These are phyloP conservation scores for Lagenaria siceraria DNA, from an alignment of 306 rosid genomes.

Conservation along the genomic window DNA sequence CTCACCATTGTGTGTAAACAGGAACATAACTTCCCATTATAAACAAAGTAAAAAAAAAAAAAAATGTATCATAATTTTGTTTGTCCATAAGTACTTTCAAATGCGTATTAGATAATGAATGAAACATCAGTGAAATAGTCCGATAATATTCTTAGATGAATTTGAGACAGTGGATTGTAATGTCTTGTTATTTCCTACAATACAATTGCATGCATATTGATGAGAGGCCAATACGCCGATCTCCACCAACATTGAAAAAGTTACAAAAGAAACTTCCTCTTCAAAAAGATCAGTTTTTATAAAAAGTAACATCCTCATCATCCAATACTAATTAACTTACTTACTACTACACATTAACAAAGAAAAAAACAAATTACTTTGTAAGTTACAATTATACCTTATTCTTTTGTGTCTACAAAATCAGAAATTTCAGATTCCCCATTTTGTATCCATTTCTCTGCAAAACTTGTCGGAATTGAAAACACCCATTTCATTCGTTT, in stretches of 20 bases:
- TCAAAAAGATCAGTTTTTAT: background rate
- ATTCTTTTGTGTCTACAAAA: conserved; percentile 2
- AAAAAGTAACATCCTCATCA: background rate
- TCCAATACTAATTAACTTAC: background rate
- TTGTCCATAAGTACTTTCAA: too few relatives aligned
- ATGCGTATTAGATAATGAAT: too few relatives aligned
- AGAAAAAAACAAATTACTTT: background rate
- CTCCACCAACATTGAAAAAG: background rate
- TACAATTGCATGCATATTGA: background rate
- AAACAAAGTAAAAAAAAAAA: too few relatives aligned
- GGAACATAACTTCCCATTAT: background rate
- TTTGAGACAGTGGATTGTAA: background rate
- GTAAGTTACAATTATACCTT: conserved; percentile 3
- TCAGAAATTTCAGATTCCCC: conserved; percentile 5
- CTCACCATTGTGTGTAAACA: background rate
- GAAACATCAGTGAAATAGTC: too few relatives aligned
- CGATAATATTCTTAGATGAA: too few relatives aligned
- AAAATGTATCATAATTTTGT: too few relatives aligned
- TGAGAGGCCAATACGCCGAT: background rate
- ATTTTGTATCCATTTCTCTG: conserved; percentile 5
- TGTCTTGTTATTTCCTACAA: background rate
- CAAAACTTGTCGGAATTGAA: background rate
- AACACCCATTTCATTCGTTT: background rate
- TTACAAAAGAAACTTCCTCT: background rate
- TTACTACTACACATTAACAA: background rate